phyloP scores from a whole-genome alignment of 495 filamentous ascomycete genomes.

The Daldinia childiae region DNA sequence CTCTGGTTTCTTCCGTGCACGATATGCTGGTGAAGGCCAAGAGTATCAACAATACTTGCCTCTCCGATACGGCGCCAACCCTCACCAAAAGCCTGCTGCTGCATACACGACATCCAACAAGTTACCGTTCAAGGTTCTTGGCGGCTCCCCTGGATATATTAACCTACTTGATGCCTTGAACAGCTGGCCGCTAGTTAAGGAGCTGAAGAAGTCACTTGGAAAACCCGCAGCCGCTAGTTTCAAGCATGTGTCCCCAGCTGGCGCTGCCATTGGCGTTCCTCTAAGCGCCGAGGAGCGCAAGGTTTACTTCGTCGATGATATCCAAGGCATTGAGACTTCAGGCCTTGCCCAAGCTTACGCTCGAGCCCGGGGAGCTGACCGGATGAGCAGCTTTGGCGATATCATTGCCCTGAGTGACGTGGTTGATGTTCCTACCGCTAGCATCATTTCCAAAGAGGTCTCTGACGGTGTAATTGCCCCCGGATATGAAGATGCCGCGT shows the following conservation, averaged over 20 bases:
- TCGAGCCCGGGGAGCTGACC: slow-evolving; percentile 91
- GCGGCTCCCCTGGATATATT: slow-evolving; percentile 92
- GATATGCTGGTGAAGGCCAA: slow-evolving; percentile 85
- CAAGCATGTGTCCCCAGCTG: slow-evolving; percentile 98
- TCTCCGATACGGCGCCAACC: slow-evolving; percentile 95
- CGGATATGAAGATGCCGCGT: slow-evolving; percentile 80
- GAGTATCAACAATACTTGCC: slow-evolving; percentile 84
- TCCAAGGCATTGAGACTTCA: slow-evolving; percentile 84
- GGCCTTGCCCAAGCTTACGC: slow-evolving; percentile 93
- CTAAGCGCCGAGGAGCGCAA: slow-evolving; percentile 88
- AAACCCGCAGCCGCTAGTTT: slow-evolving; percentile 96
- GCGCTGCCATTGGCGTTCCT: slow-evolving; percentile 90
- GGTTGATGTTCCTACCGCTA: slow-evolving; percentile 90
- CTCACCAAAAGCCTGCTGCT: slow-evolving; percentile 94
- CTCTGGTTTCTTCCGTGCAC: slow-evolving; percentile 95
- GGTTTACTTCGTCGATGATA: slow-evolving; percentile 98
- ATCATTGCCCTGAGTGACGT: slow-evolving; percentile 91
- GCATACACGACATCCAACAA: slow-evolving; percentile 75
- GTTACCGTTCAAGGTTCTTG: slow-evolving; percentile 96
- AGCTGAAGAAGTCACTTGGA: slow-evolving; percentile 86
- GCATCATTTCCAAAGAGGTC: slow-evolving; percentile 96
- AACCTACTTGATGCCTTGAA: slow-evolving; percentile 97
- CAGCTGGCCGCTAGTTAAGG: slow-evolving; percentile 95
- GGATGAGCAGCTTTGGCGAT: slow-evolving; percentile 97
- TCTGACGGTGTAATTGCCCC: slow-evolving; percentile 96